Base-by-base conservation (phyloP, 306 rosid species). In the Prunus armeniaca region DNA sequence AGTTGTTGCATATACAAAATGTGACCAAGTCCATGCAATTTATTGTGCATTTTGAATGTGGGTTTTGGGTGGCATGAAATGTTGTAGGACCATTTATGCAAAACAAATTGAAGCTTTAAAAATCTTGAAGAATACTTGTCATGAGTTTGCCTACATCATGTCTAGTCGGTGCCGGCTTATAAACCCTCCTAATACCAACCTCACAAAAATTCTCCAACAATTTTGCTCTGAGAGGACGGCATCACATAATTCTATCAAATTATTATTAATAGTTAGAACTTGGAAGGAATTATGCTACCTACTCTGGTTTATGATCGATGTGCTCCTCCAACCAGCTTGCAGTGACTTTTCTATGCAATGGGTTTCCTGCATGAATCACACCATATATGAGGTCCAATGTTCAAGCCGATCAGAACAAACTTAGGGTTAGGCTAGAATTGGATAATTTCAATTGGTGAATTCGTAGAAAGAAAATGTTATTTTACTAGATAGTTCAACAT, bases 101-200 rank as follows among this genome's bases (percentile, higher is more conserved):
- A 56, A 27, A 13, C 17, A 66, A 67, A 4, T 2, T 67, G 56
- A 45, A 11, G 27, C 41, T 54, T 34, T 76, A 67, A 63, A 72
- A 62, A 63, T 71, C 67, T 71, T 43, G 80, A 71, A 70, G 47
- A 62, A 66, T 79, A 27, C 49, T 38, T 88, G 91, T 85, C 82
- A 52, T 15, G 27, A 70, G 57, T 80, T 76, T 63, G 30, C 73
- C 82, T 52, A 56, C 85, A 76, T 34, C 74, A 19, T 81, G 82
- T 85, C 84, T 72, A 81, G 93, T 91, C 89, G 89, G 96, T 89
- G 89, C 90, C 89, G 83, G 61, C 84, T 68, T 74, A 81, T 74
- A 65, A 86, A 60, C n/a, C 22, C 72, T n/a, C 50, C 72, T n/a
- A 32, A 63, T 45, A 57, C 62, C 45, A 62, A 57, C 47, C 20